Evolutionary conservation across 768 basidiomycete species (phyloP), one percentile per base, ranked within the genome.

Genomic region (Boletus reticuloceps): DNA sequence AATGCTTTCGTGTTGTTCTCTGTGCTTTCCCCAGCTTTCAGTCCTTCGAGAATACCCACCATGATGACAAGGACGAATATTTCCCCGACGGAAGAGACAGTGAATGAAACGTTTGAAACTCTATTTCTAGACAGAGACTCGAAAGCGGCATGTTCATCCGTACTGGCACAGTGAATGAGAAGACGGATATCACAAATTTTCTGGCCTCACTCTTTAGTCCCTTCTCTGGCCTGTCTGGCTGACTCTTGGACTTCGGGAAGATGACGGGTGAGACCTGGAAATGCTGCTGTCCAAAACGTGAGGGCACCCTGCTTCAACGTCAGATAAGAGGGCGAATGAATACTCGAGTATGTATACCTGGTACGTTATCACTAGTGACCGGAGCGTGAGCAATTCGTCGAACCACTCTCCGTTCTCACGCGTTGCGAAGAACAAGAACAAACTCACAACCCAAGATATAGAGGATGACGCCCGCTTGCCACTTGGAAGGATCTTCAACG

Each of bases 261-360:
- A 66, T 90, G 81, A 10, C 82, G 78, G 22, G 85, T 84, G 16
- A 91, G 75, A 17, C 86, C 88, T 1, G 89, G 88, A 65, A 91
- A 90, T 13, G 89, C 89, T 13, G 89, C 89, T 0, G 86, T 88
- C 88, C 88, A 91, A 69, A 91, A 91, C 0, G 89, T 90, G 51
- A 90, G 68, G 31, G 85, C 75, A 52, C 86, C 82, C 82, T 87
- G 53, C 0, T 10, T 40, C 11, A 7, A 47, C 13, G 19, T 66
- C 13, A 58, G 56, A 39, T 9, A n/a, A 17, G 1, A 39, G 13
- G 4, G 12, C 5, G 25, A 22, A 17, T 2, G 16, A n/a, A 36
- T 36, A 16, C 13, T 38, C 13, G 8, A 9, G 34, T 11, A 34
- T 39, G 20, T 36, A 36, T 53, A 80, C 85, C 73, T 89, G 88